Percentiles rank a stretch among this genome's conserved stretches.
Evolutionary conservation across 2,329 filamentous ascomycete genomes (phyloP).

Genomic region (Penicillium sp.): DNA sequence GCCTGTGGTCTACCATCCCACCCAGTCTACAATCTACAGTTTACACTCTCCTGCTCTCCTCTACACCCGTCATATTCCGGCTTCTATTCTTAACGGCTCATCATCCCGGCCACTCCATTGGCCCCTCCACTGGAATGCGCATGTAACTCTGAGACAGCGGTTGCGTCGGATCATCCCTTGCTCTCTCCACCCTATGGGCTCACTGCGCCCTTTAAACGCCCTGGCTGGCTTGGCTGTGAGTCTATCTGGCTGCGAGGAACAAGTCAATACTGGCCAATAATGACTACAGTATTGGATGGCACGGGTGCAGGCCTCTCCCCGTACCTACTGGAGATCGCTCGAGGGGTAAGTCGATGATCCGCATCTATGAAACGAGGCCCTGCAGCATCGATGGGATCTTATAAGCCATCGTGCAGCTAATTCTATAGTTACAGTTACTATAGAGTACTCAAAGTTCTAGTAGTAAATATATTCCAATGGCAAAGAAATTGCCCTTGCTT

Average conservation of each 20-base stretch:
- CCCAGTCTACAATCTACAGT: not conserved
- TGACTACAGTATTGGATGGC: not conserved
- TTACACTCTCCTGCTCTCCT: not conserved
- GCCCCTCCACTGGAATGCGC: constrained; percentile 22
- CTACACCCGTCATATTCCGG: constrained; percentile 5
- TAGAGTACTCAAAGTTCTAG: not conserved
- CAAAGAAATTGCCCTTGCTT: constrained; percentile 1
- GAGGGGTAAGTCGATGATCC: constrained; percentile 1
- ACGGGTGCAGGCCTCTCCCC: not conserved
- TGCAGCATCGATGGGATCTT: not conserved
- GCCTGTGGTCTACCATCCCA: not conserved
- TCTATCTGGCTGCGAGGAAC: constrained; percentile 3
- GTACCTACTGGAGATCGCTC: constrained; percentile 8
- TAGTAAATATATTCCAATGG: constrained; percentile 1
- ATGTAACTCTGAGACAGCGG: constrained; percentile 35
- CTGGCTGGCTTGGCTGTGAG: constrained; percentile 1
- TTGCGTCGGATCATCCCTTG: constrained; percentile 29
- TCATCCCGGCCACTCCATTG: constrained; percentile 8
- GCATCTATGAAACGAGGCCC: not conserved
- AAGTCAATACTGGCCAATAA: not conserved
- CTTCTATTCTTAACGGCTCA: not conserved
- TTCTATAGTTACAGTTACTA: not conserved
- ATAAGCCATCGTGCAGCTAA: not conserved
- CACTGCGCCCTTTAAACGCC: constrained; percentile 5
- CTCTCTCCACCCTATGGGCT: constrained; percentile 22